Evolutionary conservation across 2,329 filamentous ascomycete genomes (phyloP).

Genomic region (Sarocladium kiliense): DNA sequence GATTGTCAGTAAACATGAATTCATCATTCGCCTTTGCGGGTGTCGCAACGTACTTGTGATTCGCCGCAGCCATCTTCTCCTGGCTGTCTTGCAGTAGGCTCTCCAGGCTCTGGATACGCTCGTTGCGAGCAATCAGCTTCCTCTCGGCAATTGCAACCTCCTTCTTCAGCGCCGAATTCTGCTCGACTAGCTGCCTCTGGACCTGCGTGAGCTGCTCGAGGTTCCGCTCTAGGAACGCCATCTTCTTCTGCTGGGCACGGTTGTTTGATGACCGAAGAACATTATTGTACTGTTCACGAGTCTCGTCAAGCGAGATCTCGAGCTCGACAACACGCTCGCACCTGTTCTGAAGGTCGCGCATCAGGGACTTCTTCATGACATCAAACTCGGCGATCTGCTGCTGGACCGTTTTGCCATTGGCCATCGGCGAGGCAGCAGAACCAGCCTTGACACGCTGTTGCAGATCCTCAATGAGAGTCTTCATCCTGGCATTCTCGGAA

Average conservation of each 20-base stretch:
- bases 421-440: conserved; percentile 47
- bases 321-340: conserved; percentile 97
- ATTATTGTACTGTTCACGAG: conserved; percentile 98
- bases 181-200: conserved; percentile 94
- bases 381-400: conserved; percentile 99
- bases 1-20: neutral
- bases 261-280: conserved; percentile 96
- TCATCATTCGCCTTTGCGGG: too few relatives aligned
- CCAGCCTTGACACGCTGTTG: conserved; percentile 67
- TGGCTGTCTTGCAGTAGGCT: conserved; percentile 91
- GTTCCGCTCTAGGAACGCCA: conserved; percentile 98
- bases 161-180: conserved; percentile 96
- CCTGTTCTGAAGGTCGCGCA: conserved; percentile 97
- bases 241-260: conserved; percentile 99
- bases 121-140: conserved; percentile 92
- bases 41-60: conserved; percentile 77
- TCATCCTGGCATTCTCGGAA: conserved; percentile 77
- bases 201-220: conserved; percentile 96
- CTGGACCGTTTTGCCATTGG: conserved; percentile 85
- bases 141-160: conserved; percentile 98
- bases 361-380: conserved; percentile 99
- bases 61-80: conserved; percentile 95
- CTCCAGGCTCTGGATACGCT: conserved; percentile 93
- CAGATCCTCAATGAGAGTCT: conserved; percentile 73
- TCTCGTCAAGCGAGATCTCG: conserved; percentile 95